phyloP scores from a whole-genome alignment of 345 rosid genomes.

The Eucalyptus leucophloia region DNA sequence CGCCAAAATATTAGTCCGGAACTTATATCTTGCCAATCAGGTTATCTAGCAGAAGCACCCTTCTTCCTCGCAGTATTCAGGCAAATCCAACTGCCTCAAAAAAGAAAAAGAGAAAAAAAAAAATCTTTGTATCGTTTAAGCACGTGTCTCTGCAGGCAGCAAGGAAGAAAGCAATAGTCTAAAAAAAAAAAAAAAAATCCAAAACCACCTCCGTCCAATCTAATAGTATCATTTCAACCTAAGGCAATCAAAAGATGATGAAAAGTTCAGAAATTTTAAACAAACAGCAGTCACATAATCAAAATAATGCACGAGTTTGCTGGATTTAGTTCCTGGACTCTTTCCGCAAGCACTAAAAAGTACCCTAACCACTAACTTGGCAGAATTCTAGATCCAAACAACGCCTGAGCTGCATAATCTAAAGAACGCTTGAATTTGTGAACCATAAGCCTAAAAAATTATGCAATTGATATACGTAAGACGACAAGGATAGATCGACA shows the following conservation, averaged over 20 bases:
- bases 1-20: background rate
- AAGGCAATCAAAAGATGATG: background rate
- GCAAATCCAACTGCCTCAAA: background rate
- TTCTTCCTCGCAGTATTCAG: background rate
- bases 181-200: background rate
- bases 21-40: background rate
- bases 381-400: background rate
- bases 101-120: background rate
- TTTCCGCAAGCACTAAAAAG: background rate
- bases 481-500: background rate
- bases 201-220: background rate
- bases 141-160: background rate
- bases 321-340: background rate
- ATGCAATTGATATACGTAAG: background rate
- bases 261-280: background rate
- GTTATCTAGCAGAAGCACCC: background rate
- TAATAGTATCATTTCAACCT: background rate
- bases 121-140: background rate
- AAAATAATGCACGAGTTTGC: background rate
- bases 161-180: background rate
- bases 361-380: background rate
- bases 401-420: background rate
- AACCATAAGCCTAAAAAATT: background rate
- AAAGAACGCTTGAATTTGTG: background rate
- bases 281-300: background rate